These are phyloP conservation scores for Naumovozyma baii DNA, from an alignment of 805 yeast genomes.

Conservation along the genomic window DNA sequence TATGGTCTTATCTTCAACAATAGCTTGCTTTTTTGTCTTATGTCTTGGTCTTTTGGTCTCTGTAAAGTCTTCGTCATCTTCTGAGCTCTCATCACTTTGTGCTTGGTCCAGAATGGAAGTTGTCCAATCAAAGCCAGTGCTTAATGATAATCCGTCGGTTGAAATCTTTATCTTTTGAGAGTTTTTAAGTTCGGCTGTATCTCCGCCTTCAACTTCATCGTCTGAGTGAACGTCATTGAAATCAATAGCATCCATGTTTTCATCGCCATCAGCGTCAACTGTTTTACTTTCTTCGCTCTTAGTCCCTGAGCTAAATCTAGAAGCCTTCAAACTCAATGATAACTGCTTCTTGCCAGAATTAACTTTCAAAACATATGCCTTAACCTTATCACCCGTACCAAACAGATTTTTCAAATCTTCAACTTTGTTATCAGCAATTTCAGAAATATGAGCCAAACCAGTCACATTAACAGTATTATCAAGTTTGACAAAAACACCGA, in stretches of 20 bases:
- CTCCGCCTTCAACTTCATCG: conserved; percentile 26
- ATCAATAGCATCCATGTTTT: conserved; percentile 3
- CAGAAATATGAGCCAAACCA: conserved; percentile 81
- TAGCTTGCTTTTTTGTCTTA: conserved; percentile 35
- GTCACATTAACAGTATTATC: conserved; percentile 65
- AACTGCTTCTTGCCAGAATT: conserved; percentile 61
- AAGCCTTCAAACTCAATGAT: conserved; percentile 90
- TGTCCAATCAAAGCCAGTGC: conserved; percentile 87
- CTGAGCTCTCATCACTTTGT: conserved; percentile 46
- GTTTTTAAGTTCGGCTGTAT: conserved; percentile 25
- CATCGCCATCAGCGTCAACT: conserved; percentile 21
- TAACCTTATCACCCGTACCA: conserved; percentile 83
- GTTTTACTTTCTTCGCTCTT: conserved; percentile 22
- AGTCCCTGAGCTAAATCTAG: conserved; percentile 49
- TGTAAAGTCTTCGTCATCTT: conserved; percentile 45
- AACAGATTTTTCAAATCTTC: conserved; percentile 57
- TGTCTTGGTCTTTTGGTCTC: conserved; percentile 37
- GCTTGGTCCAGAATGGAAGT: conserved; percentile 81
- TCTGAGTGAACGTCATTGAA: conserved; percentile 28
- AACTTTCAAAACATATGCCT: conserved; percentile 63
- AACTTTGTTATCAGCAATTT: conserved; percentile 62
- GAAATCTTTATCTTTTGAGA: conserved; percentile 14
- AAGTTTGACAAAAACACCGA: conserved; percentile 81
- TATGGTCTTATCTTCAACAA: conserved; percentile 72
- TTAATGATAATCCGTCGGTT: conserved; percentile 59